These are phyloP conservation scores for Ochromonas danica DNA, from an alignment of 108 stramenopile genomes.

Conservation along the genomic window DNA sequence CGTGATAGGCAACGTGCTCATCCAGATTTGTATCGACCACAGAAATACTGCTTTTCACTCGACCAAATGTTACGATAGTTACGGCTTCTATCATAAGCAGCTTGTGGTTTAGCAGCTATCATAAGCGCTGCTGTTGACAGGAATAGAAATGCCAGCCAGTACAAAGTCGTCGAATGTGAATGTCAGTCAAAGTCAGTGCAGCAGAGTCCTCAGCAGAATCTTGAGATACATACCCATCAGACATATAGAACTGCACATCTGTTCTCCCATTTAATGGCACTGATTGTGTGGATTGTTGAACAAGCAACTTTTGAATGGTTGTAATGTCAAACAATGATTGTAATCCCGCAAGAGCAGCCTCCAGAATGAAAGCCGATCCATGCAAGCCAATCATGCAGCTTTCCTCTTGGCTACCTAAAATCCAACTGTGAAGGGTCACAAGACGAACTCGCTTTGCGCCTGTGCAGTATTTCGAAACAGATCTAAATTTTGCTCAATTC, in stretches of 20 bases:
- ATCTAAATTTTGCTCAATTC: no score
- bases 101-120: not conserved
- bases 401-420: slow-evolving; percentile 26
- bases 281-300: slow-evolving; percentile 4
- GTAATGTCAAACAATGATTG: not conserved
- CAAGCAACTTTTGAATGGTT: not conserved
- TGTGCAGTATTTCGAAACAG: no score
- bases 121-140: no score
- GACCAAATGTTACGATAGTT: slow-evolving; percentile 34
- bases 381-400: slow-evolving; percentile 40
- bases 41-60: not conserved
- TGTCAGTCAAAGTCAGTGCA: no score
- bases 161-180: slow-evolving; percentile 13
- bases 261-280: not conserved
- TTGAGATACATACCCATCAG: slow-evolving; percentile 8
- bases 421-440: no score
- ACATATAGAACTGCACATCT: not conserved
- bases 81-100: not conserved
- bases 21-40: slow-evolving; percentile 22
- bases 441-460: no score
- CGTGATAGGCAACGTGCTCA: not conserved
- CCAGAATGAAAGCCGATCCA: slow-evolving; percentile 18
- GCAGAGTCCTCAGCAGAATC: slow-evolving; percentile 1
- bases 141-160: not conserved
- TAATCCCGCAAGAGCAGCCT: slow-evolving; percentile 26